Percentiles rank a stretch among this genome's conserved stretches.
These are phyloP conservation scores for Umbilicus rupestris DNA, from an alignment of 164 flowering plant genomes.

Conservation along the genomic window DNA sequence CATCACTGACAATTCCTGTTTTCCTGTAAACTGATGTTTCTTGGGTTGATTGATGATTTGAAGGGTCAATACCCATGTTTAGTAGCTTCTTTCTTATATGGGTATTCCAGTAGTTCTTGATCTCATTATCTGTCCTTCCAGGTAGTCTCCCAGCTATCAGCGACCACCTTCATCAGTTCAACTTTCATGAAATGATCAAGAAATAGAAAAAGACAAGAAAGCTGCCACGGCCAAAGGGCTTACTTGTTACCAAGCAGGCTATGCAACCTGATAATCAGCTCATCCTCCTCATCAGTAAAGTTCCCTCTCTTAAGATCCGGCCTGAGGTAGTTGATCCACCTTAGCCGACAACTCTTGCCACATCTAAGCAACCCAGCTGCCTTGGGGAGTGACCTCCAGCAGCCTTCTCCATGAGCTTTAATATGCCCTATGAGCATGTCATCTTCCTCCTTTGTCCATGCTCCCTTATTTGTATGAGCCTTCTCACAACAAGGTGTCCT, in stretches of 20 bases:
- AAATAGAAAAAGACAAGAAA: neutral
- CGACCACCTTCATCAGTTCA: conserved; percentile 2
- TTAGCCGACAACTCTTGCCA: no score
- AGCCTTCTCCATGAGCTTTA: neutral
- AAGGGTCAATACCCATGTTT: neutral
- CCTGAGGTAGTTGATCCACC: no score
- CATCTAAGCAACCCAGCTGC: no score
- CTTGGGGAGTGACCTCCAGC: no score
- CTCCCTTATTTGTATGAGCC: neutral
- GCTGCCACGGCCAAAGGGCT: no score
- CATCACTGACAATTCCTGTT: no score
- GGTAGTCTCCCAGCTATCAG: neutral
- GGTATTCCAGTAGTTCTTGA: conserved; percentile 5
- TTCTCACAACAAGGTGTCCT: conserved; percentile 1
- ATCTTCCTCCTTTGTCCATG: conserved; percentile 2
- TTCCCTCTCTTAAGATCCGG: no score
- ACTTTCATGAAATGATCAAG: neutral
- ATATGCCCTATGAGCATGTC: conserved; percentile 2
- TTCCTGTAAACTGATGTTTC: no score
- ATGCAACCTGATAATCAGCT: neutral
- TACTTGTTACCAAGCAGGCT: conserved; percentile 1
- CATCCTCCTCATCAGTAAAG: neutral
- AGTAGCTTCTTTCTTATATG: conserved; percentile 5
- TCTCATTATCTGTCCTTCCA: conserved; percentile 5
- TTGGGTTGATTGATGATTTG: no score